Evolutionary conservation across 257 asterid genomes (phyloP).

Genomic region (Ballota nigra): DNA sequence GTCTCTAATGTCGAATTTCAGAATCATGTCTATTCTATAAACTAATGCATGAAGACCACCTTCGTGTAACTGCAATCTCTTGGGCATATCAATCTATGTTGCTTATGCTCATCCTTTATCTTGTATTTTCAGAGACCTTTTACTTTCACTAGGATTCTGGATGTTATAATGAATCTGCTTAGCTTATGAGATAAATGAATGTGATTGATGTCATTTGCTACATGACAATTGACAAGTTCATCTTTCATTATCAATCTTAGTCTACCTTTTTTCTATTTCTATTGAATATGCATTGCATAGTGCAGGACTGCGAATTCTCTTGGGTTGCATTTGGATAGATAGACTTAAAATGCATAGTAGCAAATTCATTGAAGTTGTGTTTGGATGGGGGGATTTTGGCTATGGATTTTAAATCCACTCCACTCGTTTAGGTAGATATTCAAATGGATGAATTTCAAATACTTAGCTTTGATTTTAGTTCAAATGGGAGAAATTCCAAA

Average conservation of each 20-base stretch:
- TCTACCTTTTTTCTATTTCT: neutral
- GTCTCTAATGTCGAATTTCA: conserved; percentile 2
- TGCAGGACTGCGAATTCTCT: neutral
- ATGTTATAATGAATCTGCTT: neutral
- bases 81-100: conserved; percentile 7
- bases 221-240: neutral
- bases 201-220: conserved; percentile 24
- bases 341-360: neutral
- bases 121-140: neutral
- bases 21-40: neutral
- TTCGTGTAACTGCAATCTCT: conserved; percentile 1
- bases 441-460: no score
- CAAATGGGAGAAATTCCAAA: no score
- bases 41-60: neutral
- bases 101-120: neutral
- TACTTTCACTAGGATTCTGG: neutral
- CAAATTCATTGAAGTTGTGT: no score
- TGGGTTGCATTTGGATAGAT: no score
- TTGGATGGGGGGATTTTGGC: neutral
- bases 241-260: neutral
- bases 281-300: no score
- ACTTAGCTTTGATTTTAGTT: no score
- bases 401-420: no score
- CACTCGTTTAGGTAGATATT: no score
- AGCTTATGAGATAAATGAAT: neutral